These are phyloP conservation scores for Trypanosoma avium DNA, from an alignment of 208 protist genomes.

Conservation along the genomic window DNA sequence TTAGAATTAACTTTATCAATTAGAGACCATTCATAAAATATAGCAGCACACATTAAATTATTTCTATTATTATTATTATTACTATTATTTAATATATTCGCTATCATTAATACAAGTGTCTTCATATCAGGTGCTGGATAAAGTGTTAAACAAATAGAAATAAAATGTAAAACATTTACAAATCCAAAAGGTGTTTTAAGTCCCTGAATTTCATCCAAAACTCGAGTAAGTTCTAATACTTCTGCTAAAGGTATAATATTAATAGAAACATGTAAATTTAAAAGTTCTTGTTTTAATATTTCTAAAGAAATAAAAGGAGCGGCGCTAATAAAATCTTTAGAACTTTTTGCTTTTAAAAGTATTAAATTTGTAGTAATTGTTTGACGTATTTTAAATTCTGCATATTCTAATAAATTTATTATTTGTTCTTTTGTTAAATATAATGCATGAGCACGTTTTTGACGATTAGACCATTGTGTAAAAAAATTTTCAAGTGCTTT, in stretches of 20 bases:
- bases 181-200: conserved; percentile 29
- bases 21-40: conserved; percentile 31
- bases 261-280: not conserved
- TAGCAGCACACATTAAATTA: conserved; percentile 21
- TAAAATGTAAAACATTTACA: conserved; percentile 43
- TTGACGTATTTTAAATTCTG: conserved; percentile 4
- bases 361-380: not conserved
- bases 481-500: conserved; percentile 50
- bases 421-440: conserved; percentile 22
- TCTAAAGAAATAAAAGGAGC: conserved; percentile 14
- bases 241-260: conserved; percentile 24
- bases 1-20: conserved; percentile 23
- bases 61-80: too few species aligned
- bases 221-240: conserved; percentile 56
- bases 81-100: conserved; percentile 1
- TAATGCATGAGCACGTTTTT: conserved; percentile 26
- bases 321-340: conserved; percentile 12
- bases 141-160: conserved; percentile 44
- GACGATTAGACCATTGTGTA: conserved; percentile 19
- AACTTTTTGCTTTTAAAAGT: not conserved
- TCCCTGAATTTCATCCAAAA: conserved; percentile 37
- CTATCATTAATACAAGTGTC: conserved; percentile 19
- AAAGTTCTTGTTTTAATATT: conserved; percentile 5
- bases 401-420: conserved; percentile 30
- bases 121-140: conserved; percentile 25